Conservation (phyloP, 768 basidiomycete species). For the Boletus reticuloceps region DNA sequence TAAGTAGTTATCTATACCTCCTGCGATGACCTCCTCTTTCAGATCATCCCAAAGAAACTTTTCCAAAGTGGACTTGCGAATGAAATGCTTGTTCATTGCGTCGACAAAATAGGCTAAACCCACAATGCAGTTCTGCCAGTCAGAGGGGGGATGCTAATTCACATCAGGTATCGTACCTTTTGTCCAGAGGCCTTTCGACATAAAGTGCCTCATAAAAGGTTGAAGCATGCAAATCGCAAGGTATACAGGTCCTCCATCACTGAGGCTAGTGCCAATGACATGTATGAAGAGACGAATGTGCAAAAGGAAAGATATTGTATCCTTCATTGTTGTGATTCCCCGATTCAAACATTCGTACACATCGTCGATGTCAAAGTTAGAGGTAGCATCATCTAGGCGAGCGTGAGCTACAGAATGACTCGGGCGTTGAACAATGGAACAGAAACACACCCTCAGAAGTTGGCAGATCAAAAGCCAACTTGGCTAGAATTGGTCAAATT, state of each 20-base stretch:
- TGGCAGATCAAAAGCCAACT: conserved; percentile 18
- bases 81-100: conserved; percentile 14
- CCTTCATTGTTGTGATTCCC: conserved; percentile 7
- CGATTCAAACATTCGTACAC: conserved; percentile 13
- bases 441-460: conserved; percentile 19
- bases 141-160: not conserved
- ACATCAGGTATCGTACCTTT: conserved; percentile 11
- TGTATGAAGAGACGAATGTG: conserved; percentile 21
- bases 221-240: conserved; percentile 21
- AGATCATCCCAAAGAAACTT: conserved; percentile 9
- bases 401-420: not conserved
- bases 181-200: conserved; percentile 15
- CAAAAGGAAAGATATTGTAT: conserved; percentile 17
- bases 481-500: conserved; percentile 5
- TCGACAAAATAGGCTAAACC: conserved; percentile 18
- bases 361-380: not conserved
- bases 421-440: not conserved
- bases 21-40: conserved; percentile 24
- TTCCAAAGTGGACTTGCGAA: conserved; percentile 21
- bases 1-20: conserved; percentile 14
- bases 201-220: not conserved
- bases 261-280: conserved; percentile 14
- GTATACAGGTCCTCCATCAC: conserved; percentile 20
- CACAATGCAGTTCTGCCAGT: too few species aligned
- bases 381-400: conserved; percentile 3